A percentile compares a stretch with the other conserved stretches of the same genome.
Conservation (phyloP, 2,329 filamentous ascomycete genomes). For the Aspergillus ibericus region DNA sequence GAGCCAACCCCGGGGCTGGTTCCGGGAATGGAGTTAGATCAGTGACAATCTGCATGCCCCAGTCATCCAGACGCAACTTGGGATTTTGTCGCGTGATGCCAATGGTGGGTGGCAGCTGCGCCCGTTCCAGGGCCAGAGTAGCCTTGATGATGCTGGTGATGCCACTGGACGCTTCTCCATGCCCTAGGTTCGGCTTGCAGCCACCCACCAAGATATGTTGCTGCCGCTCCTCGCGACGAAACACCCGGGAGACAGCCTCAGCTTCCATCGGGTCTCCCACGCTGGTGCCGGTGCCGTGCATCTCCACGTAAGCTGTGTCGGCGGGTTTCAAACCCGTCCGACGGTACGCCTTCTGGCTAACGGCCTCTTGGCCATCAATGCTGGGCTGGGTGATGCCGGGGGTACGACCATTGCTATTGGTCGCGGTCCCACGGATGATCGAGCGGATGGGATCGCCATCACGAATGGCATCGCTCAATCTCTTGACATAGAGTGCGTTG, state of each 20-base stretch:
- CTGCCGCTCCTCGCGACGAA: not conserved
- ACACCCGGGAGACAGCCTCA: not conserved
- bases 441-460: constrained; percentile 11
- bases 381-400: constrained; percentile 29
- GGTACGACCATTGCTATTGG: constrained; percentile 16
- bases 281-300: constrained; percentile 46
- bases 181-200: not conserved
- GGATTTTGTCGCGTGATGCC: not conserved
- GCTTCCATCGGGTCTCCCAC: constrained; percentile 35
- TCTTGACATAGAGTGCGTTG: not conserved
- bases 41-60: not conserved
- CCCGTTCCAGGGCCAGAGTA: not conserved
- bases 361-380: constrained; percentile 35
- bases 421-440: constrained; percentile 16
- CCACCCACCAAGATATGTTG: not conserved
- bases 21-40: not conserved
- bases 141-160: not conserved
- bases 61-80: constrained; percentile 3
- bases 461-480: not conserved
- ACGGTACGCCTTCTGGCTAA: constrained; percentile 42
- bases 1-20: not conserved
- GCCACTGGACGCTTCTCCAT: not conserved
- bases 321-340: constrained; percentile 37
- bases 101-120: not conserved
- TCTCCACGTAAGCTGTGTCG: constrained; percentile 39